Evolutionary conservation across 345 rosid genomes (phyloP).

Genomic region (Draba incana): DNA sequence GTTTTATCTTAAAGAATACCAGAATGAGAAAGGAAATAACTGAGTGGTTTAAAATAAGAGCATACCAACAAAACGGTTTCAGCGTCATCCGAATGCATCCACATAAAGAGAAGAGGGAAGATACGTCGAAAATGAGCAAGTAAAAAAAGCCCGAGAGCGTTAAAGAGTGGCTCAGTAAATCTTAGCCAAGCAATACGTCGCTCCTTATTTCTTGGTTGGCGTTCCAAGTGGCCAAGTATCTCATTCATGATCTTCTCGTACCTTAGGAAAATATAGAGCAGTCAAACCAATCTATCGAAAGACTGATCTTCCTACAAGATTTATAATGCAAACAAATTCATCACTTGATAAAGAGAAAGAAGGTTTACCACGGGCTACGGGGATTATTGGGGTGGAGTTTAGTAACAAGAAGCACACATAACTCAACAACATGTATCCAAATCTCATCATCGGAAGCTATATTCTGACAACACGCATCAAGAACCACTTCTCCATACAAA

Average conservation of each 20-base stretch:
- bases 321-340: not conserved
- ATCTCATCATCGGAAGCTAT: conserved; percentile 76
- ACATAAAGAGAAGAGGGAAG: conserved; percentile 77
- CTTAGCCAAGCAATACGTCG: conserved; percentile 70
- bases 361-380: conserved; percentile 71
- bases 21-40: not conserved
- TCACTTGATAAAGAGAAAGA: conserved; percentile 9
- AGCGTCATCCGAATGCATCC: conserved; percentile 88
- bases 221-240: conserved; percentile 87
- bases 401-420: conserved; percentile 74
- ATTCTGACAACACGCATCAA: conserved; percentile 91
- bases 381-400: conserved; percentile 59
- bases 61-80: conserved; percentile 81
- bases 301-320: conserved; percentile 2
- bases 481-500: conserved; percentile 69
- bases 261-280: conserved; percentile 45
- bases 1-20: not conserved
- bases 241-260: conserved; percentile 70
- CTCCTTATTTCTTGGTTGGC: conserved; percentile 78
- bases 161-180: conserved; percentile 66
- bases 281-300: not conserved
- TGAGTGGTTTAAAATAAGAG: not conserved
- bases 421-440: conserved; percentile 78
- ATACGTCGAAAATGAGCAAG: conserved; percentile 76
- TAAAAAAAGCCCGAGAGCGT: conserved; percentile 64